Evolutionary conservation across 179 eudicot species (phyloP), one percentile per base, ranked within the genome.

Genomic region (Beta lomatogona): DNA sequence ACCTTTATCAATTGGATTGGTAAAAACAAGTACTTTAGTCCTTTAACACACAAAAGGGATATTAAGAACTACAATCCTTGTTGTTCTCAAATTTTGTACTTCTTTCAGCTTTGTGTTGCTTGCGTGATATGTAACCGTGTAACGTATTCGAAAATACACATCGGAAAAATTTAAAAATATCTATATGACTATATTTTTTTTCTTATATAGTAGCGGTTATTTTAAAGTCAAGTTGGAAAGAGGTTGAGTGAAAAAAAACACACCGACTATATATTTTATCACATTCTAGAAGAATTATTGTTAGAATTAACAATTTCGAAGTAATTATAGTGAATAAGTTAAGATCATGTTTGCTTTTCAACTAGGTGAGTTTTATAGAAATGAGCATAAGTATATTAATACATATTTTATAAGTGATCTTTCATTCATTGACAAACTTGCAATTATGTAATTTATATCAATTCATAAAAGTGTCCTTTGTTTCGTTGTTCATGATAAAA

Each of bases 61-160:
- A 18, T 41, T 70, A 67, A 81, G 76, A 41, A 70, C 76, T 82
- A 58, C 9, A 48, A 14, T 68, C 75, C 80, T 76, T 59, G 60
- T 44, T 68, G 14, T 81, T 76, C 77, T 82, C 44, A 48, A 48
- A 58, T 58, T 70, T 48, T 67, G 41, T 36, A 36, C 41, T 36
- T 36, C 41, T 36, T 36, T 36, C 41, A 36, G 41, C 41, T 36
- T 36, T 36, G 41, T 36, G 41, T 36, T 36, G 41, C 41, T 36
- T 36, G 41, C 41, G 41, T 36, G 41, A 36, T 36, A 1, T 36
- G 41, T 36, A 36, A 36, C 2, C 2, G 2, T 36, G 41, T 36
- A 36, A 36, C 2, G 41, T 36, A 36, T 36, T 36, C 41, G 3
- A 36, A 36, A 36, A 1, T 36, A 36, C 41, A 36, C 41, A 36